Base-by-base conservation (phyloP, 176 grass and related monocot species). In the Alloteropsis semialata region DNA sequence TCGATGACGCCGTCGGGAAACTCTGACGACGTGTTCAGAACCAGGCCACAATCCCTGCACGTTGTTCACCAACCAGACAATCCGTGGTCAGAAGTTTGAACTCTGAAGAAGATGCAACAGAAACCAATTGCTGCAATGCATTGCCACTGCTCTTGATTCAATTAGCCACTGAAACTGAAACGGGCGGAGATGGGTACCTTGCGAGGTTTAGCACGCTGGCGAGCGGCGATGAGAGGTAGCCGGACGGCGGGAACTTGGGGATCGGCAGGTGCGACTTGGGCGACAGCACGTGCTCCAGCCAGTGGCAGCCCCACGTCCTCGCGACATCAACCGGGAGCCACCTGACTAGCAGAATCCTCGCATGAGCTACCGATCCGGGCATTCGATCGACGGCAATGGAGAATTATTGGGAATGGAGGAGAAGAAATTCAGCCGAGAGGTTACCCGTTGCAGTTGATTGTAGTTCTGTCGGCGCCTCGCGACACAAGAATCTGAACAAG, bases 301-400 rank as follows among this genome's bases (percentile, higher is more conserved):
- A 93, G 78, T 85, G 72, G 62, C 87, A 70, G 3, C 87, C 89
- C 85, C 93, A 93, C 28, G 86, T 84, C 42, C 72, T 90, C 10
- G 96, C 96, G 22, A 95, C 85, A 82, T 98, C 93, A 27, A 91
- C 34, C n/a, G 96, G 89, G 65, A 93, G 96, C 91, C 87, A 96
- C 46, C 94, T 97, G 82, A 81, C 63, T 74, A 89, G 48, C 81
- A 68, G 4, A 92, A 84, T 64, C 17, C 10, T 80, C 66, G 27
- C 54, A 60, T 85, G 58, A 69, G 32, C 59, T 34, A 51, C 55
- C 5, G 32, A 49, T 57, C 78, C 37, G 10, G 56, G 50, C 49
- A 75, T 30, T 41, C 10, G 34, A 50, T 41, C 70, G 18, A 29
- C 21, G 17, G n/a, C 27, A 73, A 43, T 32, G 44, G 15, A 81